Conservation (phyloP, 345 rosid genomes). For the Angophora floribunda region DNA sequence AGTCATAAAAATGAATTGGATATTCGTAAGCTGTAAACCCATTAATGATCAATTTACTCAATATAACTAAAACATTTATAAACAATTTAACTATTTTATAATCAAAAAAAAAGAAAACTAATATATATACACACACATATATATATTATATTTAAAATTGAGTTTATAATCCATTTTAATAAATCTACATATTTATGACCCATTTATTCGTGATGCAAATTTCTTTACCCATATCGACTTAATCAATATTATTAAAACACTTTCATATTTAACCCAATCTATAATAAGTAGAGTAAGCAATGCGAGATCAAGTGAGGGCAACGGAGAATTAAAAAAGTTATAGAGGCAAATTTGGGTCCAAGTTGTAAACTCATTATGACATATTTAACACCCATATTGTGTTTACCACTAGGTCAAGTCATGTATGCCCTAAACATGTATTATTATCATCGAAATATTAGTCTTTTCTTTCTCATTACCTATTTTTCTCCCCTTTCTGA, state of each 20-base stretch:
- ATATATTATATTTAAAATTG: no score
- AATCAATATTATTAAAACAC: rapidly evolving
- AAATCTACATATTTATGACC: no score
- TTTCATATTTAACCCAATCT: no score
- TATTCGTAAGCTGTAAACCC: no score
- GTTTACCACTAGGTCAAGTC: background rate
- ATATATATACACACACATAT: no score
- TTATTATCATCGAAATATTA: background rate
- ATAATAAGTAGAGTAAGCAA: rapidly evolving
- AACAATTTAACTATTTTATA: no score
- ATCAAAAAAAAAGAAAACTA: no score
- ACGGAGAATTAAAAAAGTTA: rapidly evolving
- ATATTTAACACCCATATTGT: rapidly evolving
- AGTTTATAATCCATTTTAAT: no score
- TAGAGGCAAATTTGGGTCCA: no score
- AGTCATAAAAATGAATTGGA: background rate
- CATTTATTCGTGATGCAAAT: rapidly evolving
- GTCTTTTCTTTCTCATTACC: background rate
- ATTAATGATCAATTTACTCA: no score
- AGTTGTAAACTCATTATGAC: rapidly evolving
- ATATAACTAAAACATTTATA: no score
- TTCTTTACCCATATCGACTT: rapidly evolving
- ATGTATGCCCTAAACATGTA: background rate
- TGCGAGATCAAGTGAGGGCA: rapidly evolving
- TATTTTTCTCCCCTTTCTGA: background rate